Percentiles rank a stretch among this genome's conserved stretches.
phyloP scores from a whole-genome alignment of 805 yeast species.

The Saccharomycopsis vini region DNA sequence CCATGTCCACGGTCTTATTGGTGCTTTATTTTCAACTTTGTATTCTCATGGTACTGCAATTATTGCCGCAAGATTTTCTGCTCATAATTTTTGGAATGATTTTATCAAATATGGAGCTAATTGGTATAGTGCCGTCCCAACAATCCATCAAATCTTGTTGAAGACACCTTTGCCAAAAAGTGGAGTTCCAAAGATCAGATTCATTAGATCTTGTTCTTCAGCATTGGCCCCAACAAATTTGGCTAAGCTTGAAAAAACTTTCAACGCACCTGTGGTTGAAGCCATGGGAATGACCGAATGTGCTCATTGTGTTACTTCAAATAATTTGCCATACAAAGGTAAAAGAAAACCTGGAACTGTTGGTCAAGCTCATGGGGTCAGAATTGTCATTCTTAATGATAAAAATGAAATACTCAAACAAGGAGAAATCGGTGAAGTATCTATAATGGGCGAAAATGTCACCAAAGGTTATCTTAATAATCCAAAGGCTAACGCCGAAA shows the following conservation, averaged over 20 bases:
- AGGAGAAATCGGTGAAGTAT: conserved; percentile 62
- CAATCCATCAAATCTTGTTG: conserved; percentile 60
- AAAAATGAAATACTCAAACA: conserved; percentile 38
- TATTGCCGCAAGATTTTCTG: conserved; percentile 57
- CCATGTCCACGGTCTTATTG: conserved; percentile 69
- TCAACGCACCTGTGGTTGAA: conserved; percentile 62
- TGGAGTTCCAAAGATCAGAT: conserved; percentile 44
- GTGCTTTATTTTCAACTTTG: conserved; percentile 54
- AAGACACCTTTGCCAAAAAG: conserved; percentile 39
- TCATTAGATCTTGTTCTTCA: conserved; percentile 65
- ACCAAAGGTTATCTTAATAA: conserved; percentile 68
- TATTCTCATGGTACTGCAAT: conserved; percentile 51
- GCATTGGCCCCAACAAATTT: conserved; percentile 61
- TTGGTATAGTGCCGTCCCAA: conserved; percentile 76
- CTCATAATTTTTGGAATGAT: conserved; percentile 51
- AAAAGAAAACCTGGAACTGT: conserved; percentile 63
- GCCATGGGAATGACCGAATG: conserved; percentile 82
- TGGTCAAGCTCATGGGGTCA: conserved; percentile 67
- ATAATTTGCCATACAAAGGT: conserved; percentile 51
- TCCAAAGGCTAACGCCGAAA: conserved; percentile 58
- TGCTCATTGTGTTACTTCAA: conserved; percentile 73
- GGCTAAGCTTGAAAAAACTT: conserved; percentile 44
- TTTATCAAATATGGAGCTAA: conserved; percentile 41
- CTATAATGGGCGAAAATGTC: conserved; percentile 58
- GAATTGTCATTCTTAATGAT: conserved; percentile 44